Evolutionary conservation across 2,329 filamentous ascomycete genomes (phyloP).

Genomic region (Claviceps capensis): DNA sequence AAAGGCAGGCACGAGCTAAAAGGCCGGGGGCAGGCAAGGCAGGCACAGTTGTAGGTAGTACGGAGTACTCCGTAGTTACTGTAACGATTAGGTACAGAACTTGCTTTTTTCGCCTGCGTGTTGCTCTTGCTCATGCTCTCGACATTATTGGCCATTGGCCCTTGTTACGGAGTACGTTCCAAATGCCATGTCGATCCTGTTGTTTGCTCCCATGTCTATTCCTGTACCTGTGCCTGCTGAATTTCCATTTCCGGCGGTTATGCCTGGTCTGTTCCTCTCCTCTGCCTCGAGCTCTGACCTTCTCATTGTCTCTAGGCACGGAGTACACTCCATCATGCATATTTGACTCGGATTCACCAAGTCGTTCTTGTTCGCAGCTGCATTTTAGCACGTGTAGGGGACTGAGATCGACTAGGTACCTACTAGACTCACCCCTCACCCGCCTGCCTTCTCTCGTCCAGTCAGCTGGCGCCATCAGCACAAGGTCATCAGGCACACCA

Average conservation of each 20-base stretch:
- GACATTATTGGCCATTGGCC: neutral
- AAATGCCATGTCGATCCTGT: neutral
- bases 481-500: constrained; percentile 13
- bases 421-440: neutral
- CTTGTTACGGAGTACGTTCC: neutral
- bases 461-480: constrained; percentile 11
- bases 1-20: neutral
- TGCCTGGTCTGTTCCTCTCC: too few relatives aligned
- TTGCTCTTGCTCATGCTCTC: neutral
- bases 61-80: neutral
- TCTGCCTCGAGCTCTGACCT: neutral
- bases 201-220: neutral
- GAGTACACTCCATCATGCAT: neutral
- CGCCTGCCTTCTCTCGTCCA: constrained; percentile 5
- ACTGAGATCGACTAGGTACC: neutral
- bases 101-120: neutral
- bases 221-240: neutral
- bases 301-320: neutral
- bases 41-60: neutral
- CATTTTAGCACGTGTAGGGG: neutral
- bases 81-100: neutral
- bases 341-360: neutral
- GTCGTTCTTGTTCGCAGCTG: neutral
- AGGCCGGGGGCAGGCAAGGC: neutral
- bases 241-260: too few relatives aligned